A percentile compares a stretch with the other conserved stretches of the same genome.
phyloP scores from a whole-genome alignment of 208 protist genomes.

The Kentomonas sorsogonicus region DNA sequence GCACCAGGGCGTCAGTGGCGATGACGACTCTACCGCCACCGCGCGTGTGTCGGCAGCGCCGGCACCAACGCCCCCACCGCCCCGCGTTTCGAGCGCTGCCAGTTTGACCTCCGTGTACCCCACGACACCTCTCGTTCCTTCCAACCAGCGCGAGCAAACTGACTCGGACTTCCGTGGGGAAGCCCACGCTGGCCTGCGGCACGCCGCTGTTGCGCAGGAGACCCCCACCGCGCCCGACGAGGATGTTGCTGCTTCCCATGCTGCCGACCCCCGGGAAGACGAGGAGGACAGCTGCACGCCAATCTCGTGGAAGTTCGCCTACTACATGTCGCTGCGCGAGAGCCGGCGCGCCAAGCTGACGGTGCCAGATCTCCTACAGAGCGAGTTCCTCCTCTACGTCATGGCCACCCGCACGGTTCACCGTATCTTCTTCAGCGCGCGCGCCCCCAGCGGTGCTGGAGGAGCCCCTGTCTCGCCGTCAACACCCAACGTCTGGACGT shows the following conservation, averaged over 20 bases:
- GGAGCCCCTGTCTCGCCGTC: neutral
- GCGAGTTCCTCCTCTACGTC: slow-evolving; percentile 61
- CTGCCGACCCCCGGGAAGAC: too few relatives aligned
- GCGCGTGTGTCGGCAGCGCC: too few relatives aligned
- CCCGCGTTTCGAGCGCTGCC: too few relatives aligned
- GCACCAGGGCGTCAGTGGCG: too few relatives aligned
- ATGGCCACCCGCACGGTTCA: slow-evolving; percentile 39
- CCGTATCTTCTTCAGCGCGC: slow-evolving; percentile 29
- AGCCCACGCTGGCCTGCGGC: neutral
- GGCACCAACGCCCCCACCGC: too few relatives aligned
- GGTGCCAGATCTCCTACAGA: slow-evolving; percentile 51
- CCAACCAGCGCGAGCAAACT: too few relatives aligned
- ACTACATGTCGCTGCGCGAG: slow-evolving; percentile 76
- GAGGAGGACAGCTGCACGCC: too few relatives aligned
- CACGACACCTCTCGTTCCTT: too few relatives aligned
- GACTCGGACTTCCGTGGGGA: neutral
- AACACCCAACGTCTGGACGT: neutral
- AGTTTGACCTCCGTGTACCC: too few relatives aligned
- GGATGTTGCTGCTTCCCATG: too few relatives aligned
- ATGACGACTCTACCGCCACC: too few relatives aligned
- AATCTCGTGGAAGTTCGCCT: slow-evolving; percentile 88
- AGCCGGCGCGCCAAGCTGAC: slow-evolving; percentile 32
- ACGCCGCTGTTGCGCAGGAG: neutral
- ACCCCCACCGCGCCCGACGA: too few relatives aligned
- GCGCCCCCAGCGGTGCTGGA: neutral